Evolutionary conservation across 1,284 basidiomycete genomes (phyloP), one percentile per base, ranked within the genome.

Genomic region (Schizopora paradoxa): DNA sequence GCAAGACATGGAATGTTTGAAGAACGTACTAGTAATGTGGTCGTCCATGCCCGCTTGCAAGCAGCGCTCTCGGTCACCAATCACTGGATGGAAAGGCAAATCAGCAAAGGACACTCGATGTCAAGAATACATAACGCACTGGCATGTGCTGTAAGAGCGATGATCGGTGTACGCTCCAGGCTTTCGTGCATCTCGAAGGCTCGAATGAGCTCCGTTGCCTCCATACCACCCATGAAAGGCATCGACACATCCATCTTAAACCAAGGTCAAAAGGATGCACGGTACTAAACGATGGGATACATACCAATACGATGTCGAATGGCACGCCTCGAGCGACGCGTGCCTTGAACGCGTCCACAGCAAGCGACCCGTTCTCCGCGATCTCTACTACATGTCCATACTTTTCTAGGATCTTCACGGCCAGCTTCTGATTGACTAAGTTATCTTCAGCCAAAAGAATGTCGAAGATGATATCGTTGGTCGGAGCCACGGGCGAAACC

Each of bases 401-500:
- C 61, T 93, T 95, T 68, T 98, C 93, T 27, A 99, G 71, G 54
- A 99, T 91, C 74, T 97, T 97, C 56, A 96, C 88, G 0, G 96
- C 96, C 5, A 99, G 68, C 63, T 93, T 91, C 71, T 99, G 95
- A 69, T 99, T 99, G 52, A 99, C 95, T 54, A 95, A 70, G 60
- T 99, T 99, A 65, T 99, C 96, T 64, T 99, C 95, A 0, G 95
- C 95, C 5, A 99, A 77, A n/a, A 99, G 74, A 53, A 98, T 95
- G 63, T 91, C 91, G 66, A 91, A 93, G 5, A 84, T 78, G 14
- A 91, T 77, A 56, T 97, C 91, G 62, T 86, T 90, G 25, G 79
- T 84, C 45, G 73, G 82, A 38, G 79, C 81, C 52, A 77, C 86
- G 0, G 90, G 89, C 52, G 84, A 88, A 41, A 89, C 82, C 34